Conservation (phyloP, 1,139 yeast species). For the Geotrichum reessii region DNA sequence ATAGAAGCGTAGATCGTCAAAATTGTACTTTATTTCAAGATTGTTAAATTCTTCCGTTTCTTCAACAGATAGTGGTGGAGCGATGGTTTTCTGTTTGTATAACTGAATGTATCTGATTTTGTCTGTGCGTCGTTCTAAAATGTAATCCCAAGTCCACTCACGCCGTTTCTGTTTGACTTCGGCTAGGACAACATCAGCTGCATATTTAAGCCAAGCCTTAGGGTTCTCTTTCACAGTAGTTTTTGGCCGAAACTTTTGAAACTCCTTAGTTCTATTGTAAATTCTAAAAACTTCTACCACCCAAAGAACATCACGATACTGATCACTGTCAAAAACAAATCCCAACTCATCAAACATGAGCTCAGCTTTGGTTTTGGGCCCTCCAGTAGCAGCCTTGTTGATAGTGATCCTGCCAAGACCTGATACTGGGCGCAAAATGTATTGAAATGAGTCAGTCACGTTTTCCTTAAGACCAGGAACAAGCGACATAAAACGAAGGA, state of each 20-base stretch:
- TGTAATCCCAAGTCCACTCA: slow-evolving; percentile 85
- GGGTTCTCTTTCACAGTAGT: slow-evolving; percentile 62
- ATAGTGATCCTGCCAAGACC: slow-evolving; percentile 81
- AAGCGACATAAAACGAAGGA: slow-evolving; percentile 33
- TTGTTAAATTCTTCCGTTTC: slow-evolving; percentile 42
- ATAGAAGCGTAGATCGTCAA: slow-evolving; percentile 79
- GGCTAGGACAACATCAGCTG: slow-evolving; percentile 62
- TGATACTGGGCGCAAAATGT: slow-evolving; percentile 76
- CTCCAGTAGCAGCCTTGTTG: slow-evolving; percentile 60
- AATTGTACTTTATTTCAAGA: slow-evolving; percentile 57
- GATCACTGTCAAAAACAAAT: slow-evolving; percentile 74
- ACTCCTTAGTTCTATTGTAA: slow-evolving; percentile 70
- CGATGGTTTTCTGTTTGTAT: slow-evolving; percentile 48
- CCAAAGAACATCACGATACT: slow-evolving; percentile 75
- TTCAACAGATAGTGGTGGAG: slow-evolving; percentile 32
- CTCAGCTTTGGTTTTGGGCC: slow-evolving; percentile 72
- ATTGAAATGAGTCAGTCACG: slow-evolving; percentile 45
- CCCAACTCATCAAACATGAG: slow-evolving; percentile 84
- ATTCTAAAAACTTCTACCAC: slow-evolving; percentile 78
- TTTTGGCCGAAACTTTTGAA: slow-evolving; percentile 64
- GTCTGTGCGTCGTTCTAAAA: slow-evolving; percentile 65
- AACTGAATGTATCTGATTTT: slow-evolving; percentile 61
- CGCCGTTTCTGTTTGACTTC: slow-evolving; percentile 78
- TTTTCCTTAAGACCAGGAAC: slow-evolving; percentile 27
- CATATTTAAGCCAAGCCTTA: slow-evolving; percentile 72